These are phyloP conservation scores for Pythium insidiosum DNA, from an alignment of 352 stramenopile species.

Conservation along the genomic window DNA sequence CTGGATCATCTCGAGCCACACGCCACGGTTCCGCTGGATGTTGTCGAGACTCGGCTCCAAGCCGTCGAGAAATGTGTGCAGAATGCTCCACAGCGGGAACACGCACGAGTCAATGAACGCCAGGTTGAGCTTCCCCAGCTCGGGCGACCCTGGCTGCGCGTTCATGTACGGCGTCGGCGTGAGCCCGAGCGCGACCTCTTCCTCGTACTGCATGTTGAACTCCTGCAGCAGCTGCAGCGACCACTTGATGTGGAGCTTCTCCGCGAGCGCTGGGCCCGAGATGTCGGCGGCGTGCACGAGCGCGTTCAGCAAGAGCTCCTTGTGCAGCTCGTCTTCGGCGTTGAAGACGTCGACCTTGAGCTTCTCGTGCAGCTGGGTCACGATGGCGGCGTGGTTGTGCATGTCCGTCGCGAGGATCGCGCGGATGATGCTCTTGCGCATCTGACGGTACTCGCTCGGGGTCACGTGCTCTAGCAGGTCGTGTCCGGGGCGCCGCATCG, in stretches of 20 bases:
- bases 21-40: conserved; percentile 53
- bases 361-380: conserved; percentile 58
- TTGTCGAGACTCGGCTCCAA: conserved; percentile 54
- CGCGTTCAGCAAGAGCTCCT: conserved; percentile 60
- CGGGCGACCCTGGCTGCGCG: conserved; percentile 38
- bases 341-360: conserved; percentile 47
- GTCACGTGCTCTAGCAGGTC: conserved; percentile 53
- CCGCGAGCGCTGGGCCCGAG: conserved; percentile 51
- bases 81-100: conserved; percentile 74
- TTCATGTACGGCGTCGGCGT: conserved; percentile 75
- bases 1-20: conserved; percentile 40
- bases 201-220: conserved; percentile 77
- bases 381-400: conserved; percentile 64
- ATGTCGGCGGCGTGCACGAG: conserved; percentile 80
- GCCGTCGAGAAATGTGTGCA: conserved; percentile 51
- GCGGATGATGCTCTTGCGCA: conserved; percentile 68
- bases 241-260: conserved; percentile 57
- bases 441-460: conserved; percentile 25
- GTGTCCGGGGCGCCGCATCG: conserved; percentile 53
- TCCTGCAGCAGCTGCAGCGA: conserved; percentile 54
- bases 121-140: conserved; percentile 70
- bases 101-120: conserved; percentile 80
- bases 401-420: conserved; percentile 84
- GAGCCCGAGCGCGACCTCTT: conserved; percentile 62
- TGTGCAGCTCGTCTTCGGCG: conserved; percentile 40